Base-by-base conservation (phyloP, 306 rosid species). In the Carpinus viminea region DNA sequence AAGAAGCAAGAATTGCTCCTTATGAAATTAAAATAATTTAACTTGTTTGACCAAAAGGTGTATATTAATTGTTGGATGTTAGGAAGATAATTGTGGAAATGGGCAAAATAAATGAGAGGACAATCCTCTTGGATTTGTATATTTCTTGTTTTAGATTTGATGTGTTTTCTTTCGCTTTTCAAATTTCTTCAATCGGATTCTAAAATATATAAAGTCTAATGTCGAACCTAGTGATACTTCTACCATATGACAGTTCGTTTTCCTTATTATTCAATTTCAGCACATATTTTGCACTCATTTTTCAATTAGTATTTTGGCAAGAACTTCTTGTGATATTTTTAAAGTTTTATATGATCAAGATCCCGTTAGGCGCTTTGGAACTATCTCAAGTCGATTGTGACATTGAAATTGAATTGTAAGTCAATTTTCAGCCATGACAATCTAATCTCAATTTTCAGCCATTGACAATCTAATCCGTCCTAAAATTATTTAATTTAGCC, bases 161-260 rank as follows among this genome's bases (percentile, higher is more conserved):
- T 50, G 15, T 79, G 72, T 76, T 60, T 84, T 84, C 20, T 64
- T 61, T 74, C 97, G 92, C 97, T 91, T 89, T 84, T 93, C 95
- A 18, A 94, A 94, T 81, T 91, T 94, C 90, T 94, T 92, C 92
- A 92, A 94, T 84, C 92, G 98, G 98, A 97, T 94, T 75, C 76
- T 92, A 73, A 91, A 89, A 87, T 92, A 95, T 86, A 92, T 92
- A 83, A 92, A 88, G 83, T 73, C 97, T 94, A 52, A 88, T 88
- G 92, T 88, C 97, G 98, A 92, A 83, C 98, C 97, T 45, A 92
- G 98, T 34, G 97, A 94, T 87, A 83, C 97, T 91, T 88, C 89
- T 83, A 74, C 92, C 92, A 45, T 90, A 88, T 84, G 92, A 85
- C 85, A 94, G 98, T 72, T 68, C 72, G 56, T 83, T 31, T 69